A percentile compares a stretch with the other conserved stretches of the same genome.
These are phyloP conservation scores for Pythium brassicae DNA, from an alignment of 352 stramenopile genomes.

Conservation along the genomic window DNA sequence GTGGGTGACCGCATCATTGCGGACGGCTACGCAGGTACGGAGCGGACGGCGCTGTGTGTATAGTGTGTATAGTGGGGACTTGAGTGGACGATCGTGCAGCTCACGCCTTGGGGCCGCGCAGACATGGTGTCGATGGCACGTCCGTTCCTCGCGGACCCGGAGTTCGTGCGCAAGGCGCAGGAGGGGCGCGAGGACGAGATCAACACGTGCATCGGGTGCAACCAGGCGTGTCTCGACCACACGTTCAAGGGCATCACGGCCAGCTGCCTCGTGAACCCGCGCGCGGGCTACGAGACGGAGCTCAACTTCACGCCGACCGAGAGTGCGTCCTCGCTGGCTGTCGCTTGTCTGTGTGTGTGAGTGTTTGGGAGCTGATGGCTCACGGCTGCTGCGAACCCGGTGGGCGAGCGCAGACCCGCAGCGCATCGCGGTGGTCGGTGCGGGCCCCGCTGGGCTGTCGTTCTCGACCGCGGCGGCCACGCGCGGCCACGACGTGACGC, in stretches of 20 bases:
- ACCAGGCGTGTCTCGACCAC: conserved; percentile 96
- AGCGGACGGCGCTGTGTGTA: too few species aligned
- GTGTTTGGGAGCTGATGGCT: too few species aligned
- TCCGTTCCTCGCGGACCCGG: conserved; percentile 94
- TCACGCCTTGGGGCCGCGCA: not conserved
- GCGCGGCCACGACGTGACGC: conserved; percentile 90
- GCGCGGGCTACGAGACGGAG: conserved; percentile 93
- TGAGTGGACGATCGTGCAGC: too few species aligned
- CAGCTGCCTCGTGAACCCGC: conserved; percentile 96
- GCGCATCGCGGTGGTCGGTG: conserved; percentile 90
- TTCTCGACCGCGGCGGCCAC: conserved; percentile 85
- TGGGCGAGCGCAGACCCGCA: conserved; percentile 23
- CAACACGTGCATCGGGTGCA: conserved; percentile 98
- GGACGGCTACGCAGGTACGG: conserved; percentile 49
- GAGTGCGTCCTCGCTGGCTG: not conserved
- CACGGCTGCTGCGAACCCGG: too few species aligned
- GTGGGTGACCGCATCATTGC: conserved; percentile 89
- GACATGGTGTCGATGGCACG: conserved; percentile 87
- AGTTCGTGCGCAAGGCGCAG: conserved; percentile 92
- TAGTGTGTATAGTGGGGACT: too few species aligned
- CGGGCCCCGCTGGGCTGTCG: conserved; percentile 92
- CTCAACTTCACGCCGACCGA: conserved; percentile 68
- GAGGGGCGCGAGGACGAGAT: conserved; percentile 90
- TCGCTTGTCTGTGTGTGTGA: conserved; percentile 3
- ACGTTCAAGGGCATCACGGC: conserved; percentile 94